A percentile compares a stretch with the other conserved stretches of the same genome.
phyloP scores from a whole-genome alignment of 495 filamentous ascomycete species.

The Daldinia caldariorum region DNA sequence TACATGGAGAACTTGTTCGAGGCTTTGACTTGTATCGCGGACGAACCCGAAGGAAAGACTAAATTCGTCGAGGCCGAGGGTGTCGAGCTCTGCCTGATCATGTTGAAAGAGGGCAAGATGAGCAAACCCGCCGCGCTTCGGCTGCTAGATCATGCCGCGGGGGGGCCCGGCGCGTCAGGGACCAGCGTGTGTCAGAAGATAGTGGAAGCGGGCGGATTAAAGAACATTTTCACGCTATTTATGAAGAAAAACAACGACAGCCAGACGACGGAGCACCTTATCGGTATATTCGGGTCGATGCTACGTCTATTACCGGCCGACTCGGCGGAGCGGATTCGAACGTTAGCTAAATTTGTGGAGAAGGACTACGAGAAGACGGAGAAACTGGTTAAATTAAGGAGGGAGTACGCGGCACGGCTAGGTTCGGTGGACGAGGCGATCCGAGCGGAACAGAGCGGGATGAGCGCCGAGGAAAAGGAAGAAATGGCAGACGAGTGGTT shows the following conservation, averaged over 20 bases:
- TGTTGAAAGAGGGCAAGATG: conserved; percentile 77
- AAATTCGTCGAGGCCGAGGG: conserved; percentile 92
- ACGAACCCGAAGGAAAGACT: conserved; percentile 76
- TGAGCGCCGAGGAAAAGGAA: conserved; percentile 70
- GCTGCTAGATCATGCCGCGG: conserved; percentile 82
- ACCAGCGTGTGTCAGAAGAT: conserved; percentile 73
- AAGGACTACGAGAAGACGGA: conserved; percentile 87
- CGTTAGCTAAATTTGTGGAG: conserved; percentile 94
- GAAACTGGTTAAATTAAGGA: conserved; percentile 74
- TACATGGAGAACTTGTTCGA: conserved; percentile 95
- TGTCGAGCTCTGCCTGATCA: conserved; percentile 88
- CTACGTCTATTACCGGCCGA: conserved; percentile 81
- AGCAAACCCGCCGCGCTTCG: conserved; percentile 80
- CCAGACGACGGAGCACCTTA: conserved; percentile 79
- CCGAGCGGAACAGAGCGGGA: conserved; percentile 58
- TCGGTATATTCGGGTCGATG: conserved; percentile 88
- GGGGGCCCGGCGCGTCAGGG: conserved; percentile 67
- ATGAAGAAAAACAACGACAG: conserved; percentile 85
- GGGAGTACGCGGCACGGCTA: conserved; percentile 74
- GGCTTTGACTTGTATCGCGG: conserved; percentile 78
- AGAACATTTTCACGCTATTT: conserved; percentile 85
- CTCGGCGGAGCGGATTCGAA: conserved; percentile 80
- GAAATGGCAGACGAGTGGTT: conserved; percentile 73
- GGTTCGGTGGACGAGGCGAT: conserved; percentile 74
- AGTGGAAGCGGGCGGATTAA: conserved; percentile 86